phyloP scores from a whole-genome alignment of 2,329 filamentous ascomycete genomes.

The Dichotomopilus funicola region DNA sequence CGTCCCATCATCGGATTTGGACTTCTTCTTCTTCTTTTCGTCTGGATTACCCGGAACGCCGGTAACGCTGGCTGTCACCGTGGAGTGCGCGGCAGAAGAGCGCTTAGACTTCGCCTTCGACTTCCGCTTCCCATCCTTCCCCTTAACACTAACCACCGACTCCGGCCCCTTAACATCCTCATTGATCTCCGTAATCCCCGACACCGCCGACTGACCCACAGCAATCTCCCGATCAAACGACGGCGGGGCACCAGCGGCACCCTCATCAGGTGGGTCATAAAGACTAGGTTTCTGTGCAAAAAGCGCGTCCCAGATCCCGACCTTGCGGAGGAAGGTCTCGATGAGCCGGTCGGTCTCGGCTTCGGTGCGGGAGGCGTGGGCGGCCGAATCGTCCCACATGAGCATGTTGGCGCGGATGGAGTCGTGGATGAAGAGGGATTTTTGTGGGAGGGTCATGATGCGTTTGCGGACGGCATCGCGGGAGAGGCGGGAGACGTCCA shows the following conservation, averaged over 20 bases:
- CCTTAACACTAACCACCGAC: background rate
- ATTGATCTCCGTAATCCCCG: background rate
- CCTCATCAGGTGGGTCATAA: background rate
- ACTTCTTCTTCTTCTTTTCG: background rate
- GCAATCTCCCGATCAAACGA: background rate
- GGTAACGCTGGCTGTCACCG: too few species aligned
- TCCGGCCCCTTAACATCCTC: background rate
- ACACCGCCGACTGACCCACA: background rate
- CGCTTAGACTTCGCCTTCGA: background rate
- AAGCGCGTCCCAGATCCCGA: conserved; percentile 13
- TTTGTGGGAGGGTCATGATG: conserved; percentile 9
- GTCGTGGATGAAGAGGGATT: conserved; percentile 8
- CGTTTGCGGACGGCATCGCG: conserved; percentile 9
- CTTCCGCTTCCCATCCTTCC: background rate
- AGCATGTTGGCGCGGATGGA: conserved; percentile 12
- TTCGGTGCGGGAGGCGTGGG: background rate
- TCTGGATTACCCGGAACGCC: background rate
- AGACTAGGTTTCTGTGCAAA: conserved; percentile 3
- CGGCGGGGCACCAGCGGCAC: too few species aligned
- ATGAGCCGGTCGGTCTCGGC: conserved; percentile 7
- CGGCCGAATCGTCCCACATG: conserved; percentile 5
- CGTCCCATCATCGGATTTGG: too few species aligned
- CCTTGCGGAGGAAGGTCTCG: conserved; percentile 7
- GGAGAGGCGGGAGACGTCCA: conserved; percentile 7
- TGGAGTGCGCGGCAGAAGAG: background rate